A percentile compares a stretch with the other conserved stretches of the same genome.
These are phyloP conservation scores for Thielaviopsis populi DNA, from an alignment of 2,329 filamentous ascomycete genomes.

Conservation along the genomic window DNA sequence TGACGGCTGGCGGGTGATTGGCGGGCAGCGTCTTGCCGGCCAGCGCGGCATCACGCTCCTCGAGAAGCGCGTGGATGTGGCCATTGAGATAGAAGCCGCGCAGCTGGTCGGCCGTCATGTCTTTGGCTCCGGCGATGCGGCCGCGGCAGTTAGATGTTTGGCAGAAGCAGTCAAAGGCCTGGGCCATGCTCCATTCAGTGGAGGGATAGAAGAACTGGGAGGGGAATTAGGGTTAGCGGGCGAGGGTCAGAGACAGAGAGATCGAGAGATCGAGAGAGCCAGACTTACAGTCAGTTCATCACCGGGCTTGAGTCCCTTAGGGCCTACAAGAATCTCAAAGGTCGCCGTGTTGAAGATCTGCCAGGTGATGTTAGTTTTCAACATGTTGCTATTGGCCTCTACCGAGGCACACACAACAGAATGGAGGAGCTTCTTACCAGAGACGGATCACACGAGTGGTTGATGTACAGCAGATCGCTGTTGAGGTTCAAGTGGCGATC, in stretches of 20 bases:
- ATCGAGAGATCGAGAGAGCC: background rate
- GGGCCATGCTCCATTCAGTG: constrained; percentile 60
- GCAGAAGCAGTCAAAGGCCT: constrained; percentile 54
- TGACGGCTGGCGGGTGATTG: constrained; percentile 26
- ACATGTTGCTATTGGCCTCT: too few species aligned
- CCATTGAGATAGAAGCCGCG: constrained; percentile 45
- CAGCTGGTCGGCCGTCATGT: constrained; percentile 41
- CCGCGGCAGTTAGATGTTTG: constrained; percentile 42
- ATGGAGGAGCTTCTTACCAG: constrained; percentile 32
- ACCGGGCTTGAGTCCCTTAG: constrained; percentile 37
- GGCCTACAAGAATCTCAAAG: constrained; percentile 42
- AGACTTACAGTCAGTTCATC: constrained; percentile 41
- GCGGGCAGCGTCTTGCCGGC: constrained; percentile 6
- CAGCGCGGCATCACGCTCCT: constrained; percentile 24
- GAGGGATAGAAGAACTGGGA: constrained; percentile 58
- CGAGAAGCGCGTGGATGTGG: constrained; percentile 42
- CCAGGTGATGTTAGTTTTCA: background rate
- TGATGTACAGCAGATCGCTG: constrained; percentile 51
- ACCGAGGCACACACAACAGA: background rate
- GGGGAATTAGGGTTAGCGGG: background rate
- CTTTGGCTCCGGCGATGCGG: constrained; percentile 45
- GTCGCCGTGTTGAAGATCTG: constrained; percentile 47
- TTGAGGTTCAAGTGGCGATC: constrained; percentile 46
- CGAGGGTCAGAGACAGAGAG: background rate
- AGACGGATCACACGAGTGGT: constrained; percentile 52